phyloP scores from a whole-genome alignment of 441 rosid genomes.

The Erodium moschatum region DNA sequence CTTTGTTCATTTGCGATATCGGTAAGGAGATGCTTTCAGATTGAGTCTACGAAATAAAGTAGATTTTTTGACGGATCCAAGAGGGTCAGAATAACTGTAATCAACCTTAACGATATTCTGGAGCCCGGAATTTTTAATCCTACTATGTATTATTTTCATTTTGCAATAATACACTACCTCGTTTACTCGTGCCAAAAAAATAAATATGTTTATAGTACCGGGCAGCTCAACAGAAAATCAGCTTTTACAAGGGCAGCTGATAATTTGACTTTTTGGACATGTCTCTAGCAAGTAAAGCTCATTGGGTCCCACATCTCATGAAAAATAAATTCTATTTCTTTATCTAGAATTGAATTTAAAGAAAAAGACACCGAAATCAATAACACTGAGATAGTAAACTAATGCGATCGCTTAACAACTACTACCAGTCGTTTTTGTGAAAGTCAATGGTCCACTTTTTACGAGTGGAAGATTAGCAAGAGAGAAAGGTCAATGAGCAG shows the following conservation, averaged over 20 bases:
- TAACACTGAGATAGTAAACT: background rate
- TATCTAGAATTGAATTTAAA: background rate
- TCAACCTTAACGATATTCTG: too few species aligned
- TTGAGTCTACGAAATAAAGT: too few species aligned
- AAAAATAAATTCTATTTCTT: slow-evolving; percentile 7
- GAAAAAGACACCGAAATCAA: background rate
- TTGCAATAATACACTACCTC: too few species aligned
- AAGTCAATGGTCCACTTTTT: slow-evolving; percentile 64
- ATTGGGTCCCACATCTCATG: slow-evolving; percentile 22
- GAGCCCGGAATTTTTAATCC: too few species aligned
- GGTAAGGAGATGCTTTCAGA: too few species aligned
- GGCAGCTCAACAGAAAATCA: background rate
- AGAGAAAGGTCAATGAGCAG: slow-evolving; percentile 18
- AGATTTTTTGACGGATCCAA: too few species aligned
- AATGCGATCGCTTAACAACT: background rate
- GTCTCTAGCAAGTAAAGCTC: background rate
- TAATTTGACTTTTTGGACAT: slow-evolving; percentile 3
- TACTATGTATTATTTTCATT: too few species aligned
- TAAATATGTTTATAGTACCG: background rate
- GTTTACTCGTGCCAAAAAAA: too few species aligned
- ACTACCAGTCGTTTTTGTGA: slow-evolving; percentile 18
- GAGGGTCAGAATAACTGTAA: too few species aligned
- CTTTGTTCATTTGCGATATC: too few species aligned
- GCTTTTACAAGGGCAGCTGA: slow-evolving; percentile 7
- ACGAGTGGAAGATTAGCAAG: slow-evolving; percentile 29